Conservation (phyloP, 148 eudicot genomes). For the Camellia lanceoleosa region DNA sequence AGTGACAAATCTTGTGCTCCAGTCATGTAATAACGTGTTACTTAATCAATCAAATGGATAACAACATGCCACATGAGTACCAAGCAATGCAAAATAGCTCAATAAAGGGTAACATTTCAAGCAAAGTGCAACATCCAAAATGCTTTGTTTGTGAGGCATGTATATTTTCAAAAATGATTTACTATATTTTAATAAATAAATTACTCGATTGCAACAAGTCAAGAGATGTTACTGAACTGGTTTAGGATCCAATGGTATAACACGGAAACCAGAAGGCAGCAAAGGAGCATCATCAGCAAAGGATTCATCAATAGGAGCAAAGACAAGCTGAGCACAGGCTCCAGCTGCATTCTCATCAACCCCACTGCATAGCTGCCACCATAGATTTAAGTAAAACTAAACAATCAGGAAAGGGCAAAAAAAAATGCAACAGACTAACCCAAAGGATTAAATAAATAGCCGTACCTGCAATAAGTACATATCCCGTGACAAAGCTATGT, state of each 20-base stretch:
- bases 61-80: not conserved
- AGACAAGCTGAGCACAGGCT: slow-evolving; percentile 58
- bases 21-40: not conserved
- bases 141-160: not conserved
- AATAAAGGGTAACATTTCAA: not conserved
- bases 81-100: not conserved
- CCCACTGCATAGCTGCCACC: slow-evolving; percentile 52
- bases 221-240: slow-evolving; percentile 37
- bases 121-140: not conserved
- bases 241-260: slow-evolving; percentile 57
- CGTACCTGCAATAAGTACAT: slow-evolving; percentile 55
- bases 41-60: not conserved
- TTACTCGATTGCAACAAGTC: not conserved
- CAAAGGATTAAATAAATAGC: not conserved
- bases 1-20: not conserved
- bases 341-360: slow-evolving; percentile 50
- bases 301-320: slow-evolving; percentile 66
- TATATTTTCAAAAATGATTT: not conserved
- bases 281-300: slow-evolving; percentile 60
- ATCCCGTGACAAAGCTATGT: slow-evolving; percentile 40
- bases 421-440: not conserved
- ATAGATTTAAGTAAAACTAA: not conserved
- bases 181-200: not conserved
- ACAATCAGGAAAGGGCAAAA: not conserved
- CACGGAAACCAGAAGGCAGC: slow-evolving; percentile 63